Evolutionary conservation across 1,284 basidiomycete genomes (phyloP).

Genomic region (Phenoliferia sp.): DNA sequence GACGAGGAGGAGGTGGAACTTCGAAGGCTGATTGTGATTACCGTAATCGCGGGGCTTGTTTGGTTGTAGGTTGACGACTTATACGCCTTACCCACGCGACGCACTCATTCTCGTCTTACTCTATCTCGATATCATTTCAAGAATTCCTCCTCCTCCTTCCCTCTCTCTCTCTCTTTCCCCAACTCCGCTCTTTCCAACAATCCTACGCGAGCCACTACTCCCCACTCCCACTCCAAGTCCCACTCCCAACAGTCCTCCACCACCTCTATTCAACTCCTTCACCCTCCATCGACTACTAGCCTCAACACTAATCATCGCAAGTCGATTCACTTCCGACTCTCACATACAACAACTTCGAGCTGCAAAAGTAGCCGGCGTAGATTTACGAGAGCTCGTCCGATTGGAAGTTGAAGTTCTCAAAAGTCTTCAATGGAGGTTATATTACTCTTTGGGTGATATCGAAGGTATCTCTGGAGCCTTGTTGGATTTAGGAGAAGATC

Average conservation of each 20-base stretch:
- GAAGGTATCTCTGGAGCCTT: not conserved
- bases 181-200: conserved; percentile 3
- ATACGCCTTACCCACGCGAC: conserved; percentile 29
- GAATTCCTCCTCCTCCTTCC: conserved; percentile 1
- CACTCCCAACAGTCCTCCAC: not conserved
- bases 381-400: conserved; percentile 20
- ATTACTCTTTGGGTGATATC: conserved; percentile 16
- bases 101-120: conserved; percentile 22
- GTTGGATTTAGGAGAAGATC: not conserved
- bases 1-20: too few relatives aligned
- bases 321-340: conserved; percentile 28
- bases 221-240: not conserved
- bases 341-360: conserved; percentile 18
- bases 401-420: conserved; percentile 28
- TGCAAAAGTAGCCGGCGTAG: conserved; percentile 31
- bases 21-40: too few relatives aligned
- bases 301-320: conserved; percentile 26
- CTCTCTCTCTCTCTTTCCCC: conserved; percentile 1
- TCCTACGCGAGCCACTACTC: not conserved
- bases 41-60: too few relatives aligned
- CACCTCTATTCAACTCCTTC: conserved; percentile 26
- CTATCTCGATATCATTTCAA: conserved; percentile 29
- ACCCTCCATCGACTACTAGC: conserved; percentile 34
- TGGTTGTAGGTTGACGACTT: conserved; percentile 18
- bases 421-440: conserved; percentile 23